Evolutionary conservation across 176 grass and related monocot genomes (phyloP).

Genomic region (Oryza glumipatula): DNA sequence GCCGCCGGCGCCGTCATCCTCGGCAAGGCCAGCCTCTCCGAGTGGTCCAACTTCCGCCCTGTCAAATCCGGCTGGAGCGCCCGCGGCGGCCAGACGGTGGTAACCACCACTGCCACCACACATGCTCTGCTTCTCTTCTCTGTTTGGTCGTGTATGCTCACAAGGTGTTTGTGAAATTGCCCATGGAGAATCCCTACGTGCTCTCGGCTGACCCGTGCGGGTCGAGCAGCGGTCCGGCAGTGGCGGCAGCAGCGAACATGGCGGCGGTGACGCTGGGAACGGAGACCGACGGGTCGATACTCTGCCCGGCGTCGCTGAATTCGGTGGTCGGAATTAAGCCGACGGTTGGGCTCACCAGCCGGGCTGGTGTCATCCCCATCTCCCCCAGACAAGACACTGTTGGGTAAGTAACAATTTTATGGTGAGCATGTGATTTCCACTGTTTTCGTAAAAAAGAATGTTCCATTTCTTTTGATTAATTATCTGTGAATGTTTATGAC

Average conservation of each 20-base stretch:
- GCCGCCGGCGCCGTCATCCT: slow-evolving; percentile 55
- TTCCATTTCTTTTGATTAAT: no score
- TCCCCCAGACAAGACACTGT: slow-evolving; percentile 45
- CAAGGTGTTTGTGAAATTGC: not conserved
- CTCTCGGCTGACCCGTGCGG: slow-evolving; percentile 46
- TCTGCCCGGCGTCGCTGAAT: slow-evolving; percentile 44
- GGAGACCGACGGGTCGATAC: slow-evolving; percentile 62
- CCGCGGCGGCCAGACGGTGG: slow-evolving; percentile 53
- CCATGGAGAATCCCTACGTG: slow-evolving; percentile 57
- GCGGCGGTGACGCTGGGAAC: slow-evolving; percentile 64
- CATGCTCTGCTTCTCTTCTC: not conserved
- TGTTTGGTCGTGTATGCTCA: not conserved
- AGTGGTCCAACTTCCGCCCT: slow-evolving; percentile 58
- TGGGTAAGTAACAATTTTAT: slow-evolving; percentile 35
- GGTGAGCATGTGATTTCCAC: no score
- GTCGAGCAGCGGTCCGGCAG: slow-evolving; percentile 60
- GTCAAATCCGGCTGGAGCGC: slow-evolving; percentile 48
- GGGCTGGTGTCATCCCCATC: slow-evolving; percentile 43
- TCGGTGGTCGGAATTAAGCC: slow-evolving; percentile 68
- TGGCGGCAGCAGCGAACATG: slow-evolving; percentile 29
- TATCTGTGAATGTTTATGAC: no score
- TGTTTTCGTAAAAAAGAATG: no score
- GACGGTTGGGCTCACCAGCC: slow-evolving; percentile 52
- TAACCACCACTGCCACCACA: not conserved
- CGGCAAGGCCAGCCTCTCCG: slow-evolving; percentile 63